Evolutionary conservation across 768 basidiomycete genomes (phyloP).

Genomic region (Hygrophorus russula): DNA sequence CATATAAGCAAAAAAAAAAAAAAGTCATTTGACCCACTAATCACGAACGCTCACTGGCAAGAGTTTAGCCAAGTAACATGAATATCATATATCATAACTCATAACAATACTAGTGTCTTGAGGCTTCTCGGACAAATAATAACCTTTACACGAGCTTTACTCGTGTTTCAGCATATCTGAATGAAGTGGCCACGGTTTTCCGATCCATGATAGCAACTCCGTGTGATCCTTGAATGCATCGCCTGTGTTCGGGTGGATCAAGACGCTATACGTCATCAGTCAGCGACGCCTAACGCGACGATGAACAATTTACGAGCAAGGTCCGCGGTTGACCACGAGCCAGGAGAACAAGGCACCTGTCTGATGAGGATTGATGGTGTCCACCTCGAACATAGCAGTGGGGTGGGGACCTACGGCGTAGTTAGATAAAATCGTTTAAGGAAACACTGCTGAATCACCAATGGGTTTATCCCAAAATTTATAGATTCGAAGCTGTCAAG

Average conservation of each 20-base stretch:
- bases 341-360: conserved; percentile 61
- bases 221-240: conserved; percentile 48
- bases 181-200: conserved; percentile 44
- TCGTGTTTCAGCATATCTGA: conserved; percentile 23
- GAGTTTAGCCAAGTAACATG: no score
- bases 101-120: no score
- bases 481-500: conserved; percentile 44
- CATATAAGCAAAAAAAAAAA: no score
- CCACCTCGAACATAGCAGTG: conserved; percentile 62
- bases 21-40: no score
- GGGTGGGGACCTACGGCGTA: conserved; percentile 45
- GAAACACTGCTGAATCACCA: conserved; percentile 25
- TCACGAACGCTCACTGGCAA: no score
- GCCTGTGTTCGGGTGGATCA: conserved; percentile 62
- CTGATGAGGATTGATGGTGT: conserved; percentile 55
- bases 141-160: background rate
- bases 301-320: conserved; percentile 46
- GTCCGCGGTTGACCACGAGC: conserved; percentile 57
- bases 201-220: conserved; percentile 58
- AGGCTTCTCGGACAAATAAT: background rate
- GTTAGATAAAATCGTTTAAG: background rate
- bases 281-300: background rate
- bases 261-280: conserved; percentile 32
- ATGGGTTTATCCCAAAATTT: conserved; percentile 51
- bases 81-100: no score